phyloP scores from a whole-genome alignment of 306 rosid genomes.

The Castanopsis chinensis region DNA sequence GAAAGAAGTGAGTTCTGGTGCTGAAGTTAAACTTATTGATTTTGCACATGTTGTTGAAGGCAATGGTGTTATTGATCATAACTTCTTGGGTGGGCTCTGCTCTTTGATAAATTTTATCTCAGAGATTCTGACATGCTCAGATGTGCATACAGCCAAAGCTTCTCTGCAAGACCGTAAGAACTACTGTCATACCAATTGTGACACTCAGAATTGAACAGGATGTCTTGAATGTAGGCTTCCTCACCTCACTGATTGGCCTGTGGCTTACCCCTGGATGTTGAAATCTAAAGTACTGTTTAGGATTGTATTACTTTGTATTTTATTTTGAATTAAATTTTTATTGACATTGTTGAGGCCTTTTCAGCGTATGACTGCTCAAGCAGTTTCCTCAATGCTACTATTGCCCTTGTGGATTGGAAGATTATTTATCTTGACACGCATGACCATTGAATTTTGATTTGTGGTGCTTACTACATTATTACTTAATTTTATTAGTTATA shows the following conservation, averaged over 20 bases:
- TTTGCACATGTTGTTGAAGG: constrained; percentile 73
- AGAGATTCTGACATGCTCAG: constrained; percentile 34
- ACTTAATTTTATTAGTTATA: neutral
- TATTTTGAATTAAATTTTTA: neutral
- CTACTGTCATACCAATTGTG: neutral
- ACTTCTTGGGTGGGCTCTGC: constrained; percentile 91
- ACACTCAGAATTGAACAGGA: neutral
- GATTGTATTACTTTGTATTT: neutral
- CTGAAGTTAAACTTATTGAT: constrained; percentile 64
- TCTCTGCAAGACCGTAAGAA: neutral
- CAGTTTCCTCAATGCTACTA: neutral
- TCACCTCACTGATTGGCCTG: neutral
- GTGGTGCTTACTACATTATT: too few species aligned
- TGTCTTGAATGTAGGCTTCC: neutral
- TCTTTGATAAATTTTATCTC: constrained; percentile 69
- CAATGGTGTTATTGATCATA: constrained; percentile 74
- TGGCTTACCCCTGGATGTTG: neutral
- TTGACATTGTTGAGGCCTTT: neutral
- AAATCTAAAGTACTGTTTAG: neutral
- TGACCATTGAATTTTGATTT: neutral
- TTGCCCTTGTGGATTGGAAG: neutral
- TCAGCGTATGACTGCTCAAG: neutral
- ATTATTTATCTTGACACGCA: neutral
- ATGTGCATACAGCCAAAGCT: neutral
- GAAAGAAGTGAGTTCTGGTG: constrained; percentile 28